These are phyloP conservation scores for Nepenthes mirabilis DNA, from an alignment of 148 eudicot species.

Conservation along the genomic window DNA sequence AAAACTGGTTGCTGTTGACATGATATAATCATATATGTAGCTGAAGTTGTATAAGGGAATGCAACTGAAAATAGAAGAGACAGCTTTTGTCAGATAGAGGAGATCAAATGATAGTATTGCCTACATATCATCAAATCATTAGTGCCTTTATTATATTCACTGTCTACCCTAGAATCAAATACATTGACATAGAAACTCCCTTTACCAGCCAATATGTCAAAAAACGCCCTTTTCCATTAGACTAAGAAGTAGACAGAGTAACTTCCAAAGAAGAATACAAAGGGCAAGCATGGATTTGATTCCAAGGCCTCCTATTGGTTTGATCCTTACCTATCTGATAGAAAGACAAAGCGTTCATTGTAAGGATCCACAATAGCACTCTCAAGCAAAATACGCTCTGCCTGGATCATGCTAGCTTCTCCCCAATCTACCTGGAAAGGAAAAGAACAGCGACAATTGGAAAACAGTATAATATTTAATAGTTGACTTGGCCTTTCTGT, in stretches of 20 bases:
- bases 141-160: too few species aligned
- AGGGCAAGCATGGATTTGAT: too few species aligned
- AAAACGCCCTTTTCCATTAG: too few species aligned
- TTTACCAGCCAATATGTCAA: too few species aligned
- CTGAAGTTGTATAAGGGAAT: constrained; percentile 87
- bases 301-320: too few species aligned
- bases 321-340: constrained; percentile 59
- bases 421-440: constrained; percentile 76
- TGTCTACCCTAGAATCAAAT: too few species aligned
- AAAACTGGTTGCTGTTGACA: constrained; percentile 79
- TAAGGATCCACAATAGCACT: constrained; percentile 46
- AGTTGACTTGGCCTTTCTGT: neutral
- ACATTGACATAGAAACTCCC: too few species aligned
- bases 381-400: constrained; percentile 63
- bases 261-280: too few species aligned
- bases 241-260: too few species aligned
- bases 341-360: constrained; percentile 61
- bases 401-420: constrained; percentile 72
- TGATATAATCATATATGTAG: constrained; percentile 82
- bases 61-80: constrained; percentile 48
- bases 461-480: neutral
- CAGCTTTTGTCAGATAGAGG: constrained; percentile 17
- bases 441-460: neutral
- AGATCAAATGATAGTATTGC: neutral
- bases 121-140: neutral